Evolutionary conservation across 352 stramenopile genomes (phyloP).

Genomic region (Pythium sp.): DNA sequence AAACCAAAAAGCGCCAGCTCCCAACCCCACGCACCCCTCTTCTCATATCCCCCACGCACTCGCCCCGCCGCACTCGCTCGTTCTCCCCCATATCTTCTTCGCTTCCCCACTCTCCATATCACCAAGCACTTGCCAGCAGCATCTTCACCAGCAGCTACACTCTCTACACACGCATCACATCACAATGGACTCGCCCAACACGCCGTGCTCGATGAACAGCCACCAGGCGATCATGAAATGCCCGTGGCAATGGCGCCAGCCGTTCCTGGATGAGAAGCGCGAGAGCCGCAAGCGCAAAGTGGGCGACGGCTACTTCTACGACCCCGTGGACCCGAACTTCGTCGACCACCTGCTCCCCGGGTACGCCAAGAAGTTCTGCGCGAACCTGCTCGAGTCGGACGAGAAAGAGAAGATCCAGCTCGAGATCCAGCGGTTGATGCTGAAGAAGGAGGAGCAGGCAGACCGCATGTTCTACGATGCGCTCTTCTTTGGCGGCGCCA

Average conservation of each 20-base stretch:
- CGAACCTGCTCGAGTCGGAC: constrained; percentile 60
- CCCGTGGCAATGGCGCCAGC: constrained; percentile 84
- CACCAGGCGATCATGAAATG: constrained; percentile 89
- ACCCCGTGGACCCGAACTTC: constrained; percentile 83
- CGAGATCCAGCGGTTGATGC: constrained; percentile 81
- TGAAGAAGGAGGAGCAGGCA: constrained; percentile 54
- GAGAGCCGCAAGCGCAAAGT: constrained; percentile 83
- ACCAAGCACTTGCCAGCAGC: neutral
- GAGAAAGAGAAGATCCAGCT: constrained; percentile 82
- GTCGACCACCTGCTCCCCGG: constrained; percentile 79
- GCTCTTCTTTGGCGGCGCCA: constrained; percentile 20
- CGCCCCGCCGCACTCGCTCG: neutral
- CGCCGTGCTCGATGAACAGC: constrained; percentile 41
- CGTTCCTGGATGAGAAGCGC: constrained; percentile 81
- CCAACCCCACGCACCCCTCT: neutral
- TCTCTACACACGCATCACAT: neutral
- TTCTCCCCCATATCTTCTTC: neutral
- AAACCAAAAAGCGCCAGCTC: neutral
- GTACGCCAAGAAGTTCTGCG: constrained; percentile 80
- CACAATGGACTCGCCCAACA: constrained; percentile 52
- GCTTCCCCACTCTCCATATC: neutral
- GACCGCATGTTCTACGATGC: constrained; percentile 34
- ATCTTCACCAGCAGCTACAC: neutral
- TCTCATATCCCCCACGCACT: neutral
- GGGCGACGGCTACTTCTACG: constrained; percentile 80